Percentiles rank a stretch among this genome's conserved stretches.
Evolutionary conservation across 163 green algal species (phyloP).

Genomic region (Trebouxia gelatinosa): DNA sequence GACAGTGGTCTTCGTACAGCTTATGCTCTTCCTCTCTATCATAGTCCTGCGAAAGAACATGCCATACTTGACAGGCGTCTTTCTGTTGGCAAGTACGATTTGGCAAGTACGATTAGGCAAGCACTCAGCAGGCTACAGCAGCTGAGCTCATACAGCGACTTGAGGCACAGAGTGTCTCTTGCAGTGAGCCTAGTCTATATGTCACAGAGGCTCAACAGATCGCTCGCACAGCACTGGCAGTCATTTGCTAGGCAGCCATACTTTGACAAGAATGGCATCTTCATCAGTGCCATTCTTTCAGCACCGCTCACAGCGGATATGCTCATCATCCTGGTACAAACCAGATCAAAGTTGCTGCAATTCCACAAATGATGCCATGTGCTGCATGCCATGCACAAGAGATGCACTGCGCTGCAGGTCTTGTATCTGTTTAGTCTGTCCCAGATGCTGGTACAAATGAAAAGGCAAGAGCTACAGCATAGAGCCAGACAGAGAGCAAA

Average conservation of each 20-base stretch:
- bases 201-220: not conserved
- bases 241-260: slow-evolving; percentile 13
- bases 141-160: not conserved
- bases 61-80: not conserved
- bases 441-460: slow-evolving; percentile 62
- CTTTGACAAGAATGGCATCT: slow-evolving; percentile 26
- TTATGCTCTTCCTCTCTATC: slow-evolving; percentile 6
- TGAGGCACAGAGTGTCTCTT: not conserved
- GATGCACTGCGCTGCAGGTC: not conserved
- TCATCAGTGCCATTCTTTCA: slow-evolving; percentile 21
- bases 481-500: slow-evolving; percentile 48
- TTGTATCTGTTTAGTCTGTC: slow-evolving; percentile 8
- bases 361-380: not conserved
- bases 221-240: not conserved
- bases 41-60: not conserved
- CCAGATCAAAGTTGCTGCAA: too few species aligned
- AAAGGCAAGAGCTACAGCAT: slow-evolving; percentile 62
- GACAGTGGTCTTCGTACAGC: not conserved
- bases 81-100: slow-evolving; percentile 23
- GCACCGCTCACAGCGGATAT: slow-evolving; percentile 11
- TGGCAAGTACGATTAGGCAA: too few species aligned
- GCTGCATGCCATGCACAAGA: not conserved
- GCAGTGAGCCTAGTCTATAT: slow-evolving; percentile 6
- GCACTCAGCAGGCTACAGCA: not conserved
- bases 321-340: slow-evolving; percentile 24